Evolutionary conservation across 441 rosid species (phyloP), one percentile per base, ranked within the genome.

Genomic region (Codiaeum variegatum): DNA sequence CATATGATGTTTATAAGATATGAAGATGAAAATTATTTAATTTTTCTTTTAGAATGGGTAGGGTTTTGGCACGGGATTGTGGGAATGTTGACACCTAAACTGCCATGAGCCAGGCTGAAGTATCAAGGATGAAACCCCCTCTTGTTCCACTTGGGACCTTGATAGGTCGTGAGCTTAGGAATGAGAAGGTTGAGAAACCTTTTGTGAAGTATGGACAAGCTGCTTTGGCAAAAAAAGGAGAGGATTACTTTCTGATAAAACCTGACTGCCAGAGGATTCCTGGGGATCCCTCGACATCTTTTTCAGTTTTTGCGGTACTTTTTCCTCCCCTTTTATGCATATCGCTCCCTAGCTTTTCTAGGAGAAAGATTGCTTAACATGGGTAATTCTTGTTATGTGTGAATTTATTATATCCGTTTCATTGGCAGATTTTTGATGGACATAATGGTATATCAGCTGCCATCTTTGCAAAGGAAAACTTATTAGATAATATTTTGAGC

Each of bases 371-470:
- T 58, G 62, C 6, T 15, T 49, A 23, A 42, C 23, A 15, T 72
- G 69, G 16, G 38, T 60, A 34, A 38, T 47, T 55, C 18, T 12
- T 51, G 16, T 49, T 68, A 62, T 54, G 26, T 62, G 29, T 71
- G 18, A 29, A 58, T 75, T 72, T 67, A 77, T 72, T 67, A 60
- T 68, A 67, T 70, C 67, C 63, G 31, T 71, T 69, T 78, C 70
- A 10, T 75, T 72, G 63, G 49, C 83, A 94, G 97, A 91, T 94
- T 78, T 90, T 94, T 84, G 98, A 94, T 47, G 99, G 97, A 31
- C 99, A 94, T 75, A 94, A 94, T 83, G 99, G 99, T 75, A 86
- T 90, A 55, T 92, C 99, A 31, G 99, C 99, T 80, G 98, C 99
- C 73, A 90, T 94, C 62, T 92, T 88, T 85, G 87, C 91, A 1